phyloP scores from a whole-genome alignment of 805 yeast genomes.

The Saturnispora gosingensis region DNA sequence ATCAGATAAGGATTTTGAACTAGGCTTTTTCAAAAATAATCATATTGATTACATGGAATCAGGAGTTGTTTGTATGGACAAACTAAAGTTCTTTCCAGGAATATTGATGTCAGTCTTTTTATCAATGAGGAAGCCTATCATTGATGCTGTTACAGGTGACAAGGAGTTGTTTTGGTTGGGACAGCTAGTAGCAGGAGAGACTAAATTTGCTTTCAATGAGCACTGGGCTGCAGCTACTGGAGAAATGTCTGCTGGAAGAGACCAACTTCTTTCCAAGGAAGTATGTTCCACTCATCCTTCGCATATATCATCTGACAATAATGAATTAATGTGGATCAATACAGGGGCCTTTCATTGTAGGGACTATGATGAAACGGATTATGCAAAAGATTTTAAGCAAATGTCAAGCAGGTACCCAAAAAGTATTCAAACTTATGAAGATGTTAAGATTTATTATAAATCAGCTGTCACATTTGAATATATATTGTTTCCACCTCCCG shows the following conservation, averaged over 20 bases:
- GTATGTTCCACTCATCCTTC: slow-evolving; percentile 54
- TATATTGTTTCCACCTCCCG: slow-evolving; percentile 42
- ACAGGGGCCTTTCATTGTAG: slow-evolving; percentile 57
- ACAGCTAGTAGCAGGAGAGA: slow-evolving; percentile 46
- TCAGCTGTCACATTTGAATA: slow-evolving; percentile 34
- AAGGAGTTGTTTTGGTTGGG: slow-evolving; percentile 72
- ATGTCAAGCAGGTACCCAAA: slow-evolving; percentile 11
- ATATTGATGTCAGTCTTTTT: slow-evolving; percentile 33
- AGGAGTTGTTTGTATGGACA: slow-evolving; percentile 38
- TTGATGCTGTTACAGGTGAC: slow-evolving; percentile 60
- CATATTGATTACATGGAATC: slow-evolving; percentile 38
- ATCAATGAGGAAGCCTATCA: slow-evolving; percentile 32
- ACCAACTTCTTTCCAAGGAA: slow-evolving; percentile 3
- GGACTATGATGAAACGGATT: slow-evolving; percentile 22
- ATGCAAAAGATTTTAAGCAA: slow-evolving; percentile 24
- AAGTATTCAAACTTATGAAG: slow-evolving; percentile 12
- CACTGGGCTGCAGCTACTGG: slow-evolving; percentile 51
- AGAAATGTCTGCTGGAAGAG: slow-evolving; percentile 1
- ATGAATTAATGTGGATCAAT: slow-evolving; percentile 52
- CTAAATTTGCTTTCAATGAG: slow-evolving; percentile 39
- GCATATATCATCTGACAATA: slow-evolving; percentile 42
- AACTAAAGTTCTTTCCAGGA: slow-evolving; percentile 38
- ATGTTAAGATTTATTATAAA: slow-evolving; percentile 26
- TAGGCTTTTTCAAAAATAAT: slow-evolving; percentile 31
- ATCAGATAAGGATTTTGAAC: slow-evolving; percentile 25